Conservation (phyloP, 1,139 yeast genomes). For the Geotrichum carabidarum region DNA sequence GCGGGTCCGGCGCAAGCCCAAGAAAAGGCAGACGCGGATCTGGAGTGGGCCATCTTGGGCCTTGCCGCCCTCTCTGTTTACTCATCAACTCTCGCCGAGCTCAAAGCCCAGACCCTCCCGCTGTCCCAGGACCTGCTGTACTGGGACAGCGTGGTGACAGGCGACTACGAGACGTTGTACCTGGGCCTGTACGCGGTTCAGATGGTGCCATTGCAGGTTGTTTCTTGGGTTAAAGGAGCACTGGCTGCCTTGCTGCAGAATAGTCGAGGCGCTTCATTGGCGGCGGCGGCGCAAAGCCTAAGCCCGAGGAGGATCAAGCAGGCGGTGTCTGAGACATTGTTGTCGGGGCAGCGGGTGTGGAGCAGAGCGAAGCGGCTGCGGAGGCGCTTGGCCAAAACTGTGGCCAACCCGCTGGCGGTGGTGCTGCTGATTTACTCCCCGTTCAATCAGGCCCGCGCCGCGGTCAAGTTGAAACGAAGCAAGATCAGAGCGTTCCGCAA, state of each 20-base stretch:
- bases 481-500: conserved; percentile 17
- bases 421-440: conserved; percentile 16
- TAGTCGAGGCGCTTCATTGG: neutral
- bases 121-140: conserved; percentile 33
- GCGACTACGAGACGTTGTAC: conserved; percentile 4
- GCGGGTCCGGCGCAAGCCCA: neutral
- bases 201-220: neutral
- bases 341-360: neutral
- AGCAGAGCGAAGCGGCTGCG: neutral
- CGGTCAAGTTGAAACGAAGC: conserved; percentile 6
- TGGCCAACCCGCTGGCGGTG: conserved; percentile 12
- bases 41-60: conserved; percentile 20
- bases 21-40: neutral
- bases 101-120: conserved; percentile 34
- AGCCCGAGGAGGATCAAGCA: neutral
- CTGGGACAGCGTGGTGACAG: conserved; percentile 33
- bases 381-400: conserved; percentile 1
- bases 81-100: conserved; percentile 26
- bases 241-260: neutral
- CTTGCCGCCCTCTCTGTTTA: conserved; percentile 25
- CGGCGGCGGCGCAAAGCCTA: neutral
- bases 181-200: conserved; percentile 12
- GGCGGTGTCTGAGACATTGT: neutral
- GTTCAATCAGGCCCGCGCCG: conserved; percentile 9
- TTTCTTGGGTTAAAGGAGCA: neutral